Base-by-base conservation (phyloP, 2,329 filamentous ascomycete genomes). In the Aureobasidium leucospermi region DNA sequence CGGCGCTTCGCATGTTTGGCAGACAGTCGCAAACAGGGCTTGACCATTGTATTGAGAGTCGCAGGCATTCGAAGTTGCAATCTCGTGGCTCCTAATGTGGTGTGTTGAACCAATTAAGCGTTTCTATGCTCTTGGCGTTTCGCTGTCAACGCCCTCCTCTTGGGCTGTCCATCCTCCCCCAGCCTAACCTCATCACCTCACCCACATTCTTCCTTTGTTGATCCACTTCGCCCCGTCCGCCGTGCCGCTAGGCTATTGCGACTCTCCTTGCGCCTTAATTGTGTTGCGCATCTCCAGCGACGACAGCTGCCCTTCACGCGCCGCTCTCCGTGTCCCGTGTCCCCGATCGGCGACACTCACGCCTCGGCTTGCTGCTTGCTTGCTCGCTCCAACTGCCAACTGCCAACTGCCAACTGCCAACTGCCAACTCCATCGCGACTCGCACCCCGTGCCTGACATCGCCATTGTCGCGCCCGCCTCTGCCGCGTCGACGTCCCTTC, bases 311-410 rank as follows among this genome's bases (percentile, higher is more conserved):
- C 19, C 36, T 43, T 34, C 8, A n/a, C 52, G 52, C 52, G 52
- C 52, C 28, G 15, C 31, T 10, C 16, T 11, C 52, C 39, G 28
- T 46, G 38, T 19, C 31, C 29, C 52, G 41, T 56, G 51, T 46
- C 41, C 23, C 29, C 41, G 51, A 55, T 55, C 51, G 51, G 51
- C 51, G 51, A 55, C 51, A 42, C 51, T 7, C 11, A 56, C 52
- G 38, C 52, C 52, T 56, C 52, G 52, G 52, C 52, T 56, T 56
- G 52, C 52, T 56, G 51, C 51, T 55, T 43, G 51, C 49, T 53
- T 42, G 49, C 31, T 49, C 34, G 47, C 51, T 28, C 8, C 16
- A 23, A 10, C 23, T 28, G 19, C 42, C 39, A 42, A 15, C 39
- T 42, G n/a, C n/a, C n/a, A n/a, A n/a, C n/a, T n/a, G 32, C 51